Conservation (phyloP, 352 stramenopile species). For the Phytophthora constricta region DNA sequence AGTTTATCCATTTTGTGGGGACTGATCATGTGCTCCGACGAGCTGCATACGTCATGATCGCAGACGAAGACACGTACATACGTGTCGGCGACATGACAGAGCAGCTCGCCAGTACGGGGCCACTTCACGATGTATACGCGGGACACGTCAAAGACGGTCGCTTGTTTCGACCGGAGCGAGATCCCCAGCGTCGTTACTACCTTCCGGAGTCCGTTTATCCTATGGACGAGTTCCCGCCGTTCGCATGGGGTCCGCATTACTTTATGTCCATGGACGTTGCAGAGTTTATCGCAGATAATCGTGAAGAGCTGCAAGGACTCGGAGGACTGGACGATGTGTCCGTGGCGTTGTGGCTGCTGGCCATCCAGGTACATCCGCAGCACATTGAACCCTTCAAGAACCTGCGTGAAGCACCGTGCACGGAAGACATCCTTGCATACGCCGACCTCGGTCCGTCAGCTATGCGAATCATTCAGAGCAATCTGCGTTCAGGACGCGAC, state of each 20-base stretch:
- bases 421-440: constrained; percentile 45
- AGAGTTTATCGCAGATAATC: constrained; percentile 56
- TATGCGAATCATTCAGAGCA: constrained; percentile 60
- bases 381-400: constrained; percentile 53
- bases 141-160: constrained; percentile 33
- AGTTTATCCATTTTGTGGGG: constrained; percentile 55
- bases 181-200: constrained; percentile 48
- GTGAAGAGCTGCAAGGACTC: constrained; percentile 41
- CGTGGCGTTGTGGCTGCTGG: constrained; percentile 65
- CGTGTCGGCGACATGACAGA: constrained; percentile 23
- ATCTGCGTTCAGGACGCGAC: constrained; percentile 25
- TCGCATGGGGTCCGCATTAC: constrained; percentile 63
- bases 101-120: constrained; percentile 17
- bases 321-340: constrained; percentile 68
- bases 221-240: constrained; percentile 52
- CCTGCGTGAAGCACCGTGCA: constrained; percentile 48
- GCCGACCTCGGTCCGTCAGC: constrained; percentile 50
- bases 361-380: constrained; percentile 57
- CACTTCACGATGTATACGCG: constrained; percentile 35
- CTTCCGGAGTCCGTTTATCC: constrained; percentile 51
- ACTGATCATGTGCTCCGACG: constrained; percentile 24
- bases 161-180: constrained; percentile 33
- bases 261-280: constrained; percentile 61
- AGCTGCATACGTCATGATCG: constrained; percentile 57
- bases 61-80: constrained; percentile 64